Evolutionary conservation across 2,329 filamentous ascomycete species (phyloP).

Genomic region (Penicillium concentricum): DNA sequence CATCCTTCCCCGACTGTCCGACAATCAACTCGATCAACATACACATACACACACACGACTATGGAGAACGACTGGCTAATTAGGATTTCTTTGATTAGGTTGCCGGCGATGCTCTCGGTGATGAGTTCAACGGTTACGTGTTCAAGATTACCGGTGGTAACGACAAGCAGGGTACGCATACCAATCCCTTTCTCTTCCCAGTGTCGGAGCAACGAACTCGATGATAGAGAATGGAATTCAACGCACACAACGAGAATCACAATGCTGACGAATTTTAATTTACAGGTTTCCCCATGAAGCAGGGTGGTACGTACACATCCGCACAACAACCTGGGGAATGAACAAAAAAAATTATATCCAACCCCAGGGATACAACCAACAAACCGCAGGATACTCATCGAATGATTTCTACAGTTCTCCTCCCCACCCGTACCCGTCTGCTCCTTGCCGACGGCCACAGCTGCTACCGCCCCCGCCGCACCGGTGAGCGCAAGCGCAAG

Average conservation of each 20-base stretch:
- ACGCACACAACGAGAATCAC: not conserved
- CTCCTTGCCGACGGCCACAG: conserved; percentile 93
- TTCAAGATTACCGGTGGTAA: conserved; percentile 99
- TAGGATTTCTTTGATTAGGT: conserved; percentile 57
- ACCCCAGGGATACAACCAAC: conserved; percentile 4
- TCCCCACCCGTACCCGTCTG: conserved; percentile 96
- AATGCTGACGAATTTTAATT: conserved; percentile 26
- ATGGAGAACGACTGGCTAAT: conserved; percentile 32
- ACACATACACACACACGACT: conserved; percentile 13
- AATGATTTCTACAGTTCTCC: conserved; percentile 59
- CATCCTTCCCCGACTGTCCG: conserved; percentile 14
- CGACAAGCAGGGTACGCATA: conserved; percentile 84
- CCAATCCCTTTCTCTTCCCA: conserved; percentile 3
- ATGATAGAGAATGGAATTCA: not conserved
- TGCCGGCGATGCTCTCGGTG: conserved; percentile 87
- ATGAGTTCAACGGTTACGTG: conserved; percentile 99
- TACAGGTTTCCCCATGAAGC: conserved; percentile 97
- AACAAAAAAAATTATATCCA: conserved; percentile 2
- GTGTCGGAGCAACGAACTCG: not conserved
- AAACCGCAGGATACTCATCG: conserved; percentile 28
- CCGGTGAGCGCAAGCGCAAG: conserved; percentile 99
- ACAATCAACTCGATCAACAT: conserved; percentile 2
- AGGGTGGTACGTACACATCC: conserved; percentile 63
- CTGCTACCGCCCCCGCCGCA: conserved; percentile 98
- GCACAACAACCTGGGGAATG: conserved; percentile 22